Base-by-base conservation (phyloP, 2,329 filamentous ascomycete genomes). In the Aspergillus glaucus region DNA sequence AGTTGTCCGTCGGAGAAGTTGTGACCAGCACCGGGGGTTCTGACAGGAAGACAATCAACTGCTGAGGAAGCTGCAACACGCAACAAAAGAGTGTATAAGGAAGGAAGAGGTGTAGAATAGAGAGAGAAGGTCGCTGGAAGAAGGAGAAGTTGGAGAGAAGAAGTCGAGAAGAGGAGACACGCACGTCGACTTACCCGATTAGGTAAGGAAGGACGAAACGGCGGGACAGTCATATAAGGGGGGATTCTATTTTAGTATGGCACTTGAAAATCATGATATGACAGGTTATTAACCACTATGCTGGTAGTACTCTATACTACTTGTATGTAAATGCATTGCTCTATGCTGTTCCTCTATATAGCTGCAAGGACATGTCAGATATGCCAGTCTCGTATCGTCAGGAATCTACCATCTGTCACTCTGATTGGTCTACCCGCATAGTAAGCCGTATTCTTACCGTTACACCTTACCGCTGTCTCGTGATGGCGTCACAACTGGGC, bases 161-260 rank as follows among this genome's bases (percentile, higher is more conserved):
- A 36, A 36, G 14, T 36, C 14, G 34, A 36, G 34, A 36, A n/a
- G 34, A 17, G 34, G 34, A 37, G 34, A 37, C 34, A 37, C 34
- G 34, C 34, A 37, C 34, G 34, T 37, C 34, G 34, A 37, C 34
- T 37, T 37, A 19, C 34, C 34, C 34, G 34, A 37, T 37, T 19
- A n/a, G 34, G 34, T 37, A 37, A 37, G n/a, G 19, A 24, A n/a
- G 34, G 47, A 48, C 32, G 42, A 46, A 19, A 44, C 34, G 34
- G 34, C 34, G 34, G 34, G 34, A 36, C 6, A 36, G 34, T n/a
- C n/a, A 40, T 12, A 40, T 40, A 19, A 19, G 9, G 37, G 32
- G 37, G 37, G 17, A 19, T 40, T 40, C 17, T 40, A 19, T 40
- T 40, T 40, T 30, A 30, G 26, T 30, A 30, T 30, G 7, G 26